Evolutionary conservation across 495 filamentous ascomycete genomes (phyloP), one percentile per base, ranked within the genome.

Genomic region (Letharia lupina): DNA sequence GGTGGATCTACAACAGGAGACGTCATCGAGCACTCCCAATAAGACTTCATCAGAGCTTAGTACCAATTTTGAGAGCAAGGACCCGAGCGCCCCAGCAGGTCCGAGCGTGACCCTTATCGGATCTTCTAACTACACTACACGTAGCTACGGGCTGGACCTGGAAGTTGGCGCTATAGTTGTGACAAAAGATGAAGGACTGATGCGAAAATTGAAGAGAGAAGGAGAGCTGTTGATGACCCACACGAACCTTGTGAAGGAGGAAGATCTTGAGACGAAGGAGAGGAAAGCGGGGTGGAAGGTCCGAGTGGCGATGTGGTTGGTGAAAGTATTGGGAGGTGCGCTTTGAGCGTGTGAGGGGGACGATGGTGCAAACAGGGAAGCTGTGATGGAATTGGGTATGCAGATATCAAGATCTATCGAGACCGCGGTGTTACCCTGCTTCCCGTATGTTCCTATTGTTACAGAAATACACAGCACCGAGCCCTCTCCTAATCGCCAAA

Each of bases 121-220:
- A 0, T 93, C 88, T 70, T 93, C 89, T 52, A 99, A 99, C 73
- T 99, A 97, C 76, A 99, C 94, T 1, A 93, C 94, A 73, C 81
- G 94, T 42, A 94, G 90, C 71, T 96, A 98, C 72, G 86, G 86
- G 56, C 82, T 98, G 45, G 94, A 99, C 76, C 78, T 99, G 11
- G 94, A 99, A 74, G 86, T 87, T 0, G 92, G 93, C 35, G 87
- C 87, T 11, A 69, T 96, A 63, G 88, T 99, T 41, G 86, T 96
- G 39, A 99, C 94, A 4, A 80, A 80, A 45, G 89, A 96, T 69
- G 79, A 86, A 63, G 82, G 79, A 5, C 74, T 99, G 73, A 91
- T 90, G 77, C 78, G 77, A 68, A 83, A 84, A 66, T 78, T 96
- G 58, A 86, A 84, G 9, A 86, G 87, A 65, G 94, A 99, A 76